Evolutionary conservation across 192 early-diverging fungal species (phyloP).

Genomic region (Glomus cerebriforme): DNA sequence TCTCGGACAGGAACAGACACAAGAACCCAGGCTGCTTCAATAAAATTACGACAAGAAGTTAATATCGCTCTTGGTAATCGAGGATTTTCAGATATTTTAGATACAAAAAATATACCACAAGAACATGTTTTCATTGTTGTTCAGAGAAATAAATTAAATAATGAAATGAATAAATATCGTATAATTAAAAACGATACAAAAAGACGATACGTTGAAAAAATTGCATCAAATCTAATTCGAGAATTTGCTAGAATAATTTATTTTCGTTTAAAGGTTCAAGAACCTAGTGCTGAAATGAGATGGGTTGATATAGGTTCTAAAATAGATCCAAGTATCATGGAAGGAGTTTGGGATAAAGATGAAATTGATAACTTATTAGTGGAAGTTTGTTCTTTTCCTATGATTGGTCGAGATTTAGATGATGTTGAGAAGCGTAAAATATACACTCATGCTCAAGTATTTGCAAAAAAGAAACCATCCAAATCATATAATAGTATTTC

Average conservation of each 20-base stretch:
- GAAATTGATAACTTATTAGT: not conserved
- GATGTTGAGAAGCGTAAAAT: not conserved
- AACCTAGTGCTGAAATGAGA: not conserved
- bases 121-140: not conserved
- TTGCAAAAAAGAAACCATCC: not conserved
- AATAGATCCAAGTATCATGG: not conserved
- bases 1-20: not conserved
- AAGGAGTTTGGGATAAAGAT: not conserved
- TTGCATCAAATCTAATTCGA: not conserved
- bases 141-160: not conserved
- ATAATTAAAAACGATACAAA: not conserved
- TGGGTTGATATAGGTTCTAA: not conserved
- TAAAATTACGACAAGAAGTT: conserved; percentile 1
- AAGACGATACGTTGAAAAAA: not conserved
- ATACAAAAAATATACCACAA: not conserved
- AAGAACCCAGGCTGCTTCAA: not conserved
- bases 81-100: not conserved
- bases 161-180: not conserved
- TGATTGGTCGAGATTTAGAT: not conserved
- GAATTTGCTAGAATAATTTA: not conserved
- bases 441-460: not conserved
- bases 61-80: not conserved
- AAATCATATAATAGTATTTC: no score
- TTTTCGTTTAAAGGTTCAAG: not conserved
- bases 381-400: not conserved